A percentile compares a stretch with the other conserved stretches of the same genome.
phyloP scores from a whole-genome alignment of 208 protist species.

The Phytomonas sp. region DNA sequence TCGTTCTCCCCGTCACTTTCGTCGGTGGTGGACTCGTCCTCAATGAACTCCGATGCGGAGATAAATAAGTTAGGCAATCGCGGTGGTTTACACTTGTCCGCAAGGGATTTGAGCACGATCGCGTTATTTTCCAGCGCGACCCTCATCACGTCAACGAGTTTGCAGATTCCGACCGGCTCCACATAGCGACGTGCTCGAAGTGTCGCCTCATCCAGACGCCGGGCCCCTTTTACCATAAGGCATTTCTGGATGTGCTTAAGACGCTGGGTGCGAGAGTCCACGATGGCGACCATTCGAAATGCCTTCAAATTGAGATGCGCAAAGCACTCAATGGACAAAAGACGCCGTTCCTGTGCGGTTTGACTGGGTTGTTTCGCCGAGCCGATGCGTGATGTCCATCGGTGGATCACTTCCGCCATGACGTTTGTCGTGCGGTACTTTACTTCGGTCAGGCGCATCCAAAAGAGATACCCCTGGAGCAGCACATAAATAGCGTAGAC shows the following conservation, averaged over 20 bases:
- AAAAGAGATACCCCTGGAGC: slow-evolving; percentile 68
- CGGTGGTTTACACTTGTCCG: slow-evolving; percentile 53
- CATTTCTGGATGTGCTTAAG: slow-evolving; percentile 76
- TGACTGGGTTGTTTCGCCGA: slow-evolving; percentile 26
- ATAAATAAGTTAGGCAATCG: slow-evolving; percentile 57
- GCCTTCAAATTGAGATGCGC: slow-evolving; percentile 54
- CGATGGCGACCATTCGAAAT: slow-evolving; percentile 71
- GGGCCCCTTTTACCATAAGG: slow-evolving; percentile 46
- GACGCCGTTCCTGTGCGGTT: slow-evolving; percentile 46
- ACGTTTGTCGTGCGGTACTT: slow-evolving; percentile 23
- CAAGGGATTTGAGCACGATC: slow-evolving; percentile 67
- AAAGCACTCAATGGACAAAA: slow-evolving; percentile 48
- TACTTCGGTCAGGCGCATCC: slow-evolving; percentile 69
- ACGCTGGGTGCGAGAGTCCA: slow-evolving; percentile 48
- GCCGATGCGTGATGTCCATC: background rate
- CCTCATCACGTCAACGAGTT: slow-evolving; percentile 74
- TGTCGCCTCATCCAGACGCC: slow-evolving; percentile 63
- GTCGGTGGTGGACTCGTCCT: slow-evolving; percentile 74
- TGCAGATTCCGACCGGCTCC: slow-evolving; percentile 66
- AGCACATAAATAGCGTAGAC: slow-evolving; percentile 48
- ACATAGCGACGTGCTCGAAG: slow-evolving; percentile 48
- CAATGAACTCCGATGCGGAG: slow-evolving; percentile 28
- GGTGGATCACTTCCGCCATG: background rate
- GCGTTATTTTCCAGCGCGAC: slow-evolving; percentile 62
- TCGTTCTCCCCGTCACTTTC: slow-evolving; percentile 76